Evolutionary conservation across 129 eudicot species (phyloP), one percentile per base, ranked within the genome.

Genomic region (Tanacetum coccineum): DNA sequence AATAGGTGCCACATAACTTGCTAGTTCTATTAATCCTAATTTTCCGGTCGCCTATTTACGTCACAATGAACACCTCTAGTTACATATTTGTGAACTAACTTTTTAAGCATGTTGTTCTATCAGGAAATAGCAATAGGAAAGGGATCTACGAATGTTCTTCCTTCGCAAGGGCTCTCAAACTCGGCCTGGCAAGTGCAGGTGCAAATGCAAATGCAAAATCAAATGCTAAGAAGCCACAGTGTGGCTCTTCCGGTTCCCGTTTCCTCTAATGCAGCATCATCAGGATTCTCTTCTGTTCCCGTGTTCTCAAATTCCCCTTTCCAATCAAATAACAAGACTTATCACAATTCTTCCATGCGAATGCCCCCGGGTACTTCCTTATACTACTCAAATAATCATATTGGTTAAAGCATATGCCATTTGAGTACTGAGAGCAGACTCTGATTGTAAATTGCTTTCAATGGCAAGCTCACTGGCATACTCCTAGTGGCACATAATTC

Each of bases 201-300:
- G 73, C 77, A 22, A 56, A 39, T 68, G 74, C 74, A 69, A 19
- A 26, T 60, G 85, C 84, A 87, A 71, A 17, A 64, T 32, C 74
- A 74, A 50, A 67, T 66, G 74, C 48, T 17, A 5, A 71, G 70
- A 57, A 62, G 74, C 78, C 81, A 78, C 53, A 80, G 83, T 12
- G 60, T 70, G 73, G 77, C 69, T 25, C 67, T 71, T 39, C 82
- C 74, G 6, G 47, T 79, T 45, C 84, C 84, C 4, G 46, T 71
- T 71, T 84, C 74, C 19, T 56, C 88, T 9, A 59, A 73, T 76
- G 97, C 97, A 90, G 97, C 97, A 90, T 90, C 97, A 90, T 90
- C 97, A 90, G 97, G 95, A 90, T 91, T 91, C 97, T 76, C 91
- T 62, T 76, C 87, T 39, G 51, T 77, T 61, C 13, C 39, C 26